Percentiles rank a stretch among this genome's conserved stretches.
Evolutionary conservation across 495 filamentous ascomycete species (phyloP).

Genomic region (Bathelium albidoporum): DNA sequence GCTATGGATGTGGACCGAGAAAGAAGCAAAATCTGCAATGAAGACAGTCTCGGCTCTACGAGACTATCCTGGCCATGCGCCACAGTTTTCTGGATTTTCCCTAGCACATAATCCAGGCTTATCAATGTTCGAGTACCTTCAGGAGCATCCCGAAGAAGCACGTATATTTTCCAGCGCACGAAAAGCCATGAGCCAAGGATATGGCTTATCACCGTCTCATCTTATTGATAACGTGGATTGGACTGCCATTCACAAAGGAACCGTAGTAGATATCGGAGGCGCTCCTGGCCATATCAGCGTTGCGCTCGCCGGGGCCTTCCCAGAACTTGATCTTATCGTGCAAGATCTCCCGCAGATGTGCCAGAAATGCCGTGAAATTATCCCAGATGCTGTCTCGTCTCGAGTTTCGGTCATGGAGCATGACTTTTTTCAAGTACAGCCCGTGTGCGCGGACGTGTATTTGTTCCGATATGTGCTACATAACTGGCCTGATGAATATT

Average conservation of each 20-base stretch:
- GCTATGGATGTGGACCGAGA: too few relatives aligned
- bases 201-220: background rate
- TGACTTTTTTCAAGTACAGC: slow-evolving; percentile 46
- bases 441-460: slow-evolving; percentile 19
- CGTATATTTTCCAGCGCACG: background rate
- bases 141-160: background rate
- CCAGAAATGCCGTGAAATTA: background rate
- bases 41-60: too few relatives aligned
- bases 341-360: background rate
- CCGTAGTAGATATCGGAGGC: background rate
- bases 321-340: background rate
- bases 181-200: background rate
- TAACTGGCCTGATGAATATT: background rate
- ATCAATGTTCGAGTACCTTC: background rate
- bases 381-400: background rate
- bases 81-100: too few relatives aligned
- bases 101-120: background rate
- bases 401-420: slow-evolving; percentile 29
- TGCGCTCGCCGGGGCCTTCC: background rate
- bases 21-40: too few relatives aligned
- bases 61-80: too few relatives aligned
- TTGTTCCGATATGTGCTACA: background rate
- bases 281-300: background rate
- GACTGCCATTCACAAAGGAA: background rate
- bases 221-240: background rate